Evolutionary conservation across 805 yeast genomes (phyloP).

Genomic region (Metschnikowia matae): DNA sequence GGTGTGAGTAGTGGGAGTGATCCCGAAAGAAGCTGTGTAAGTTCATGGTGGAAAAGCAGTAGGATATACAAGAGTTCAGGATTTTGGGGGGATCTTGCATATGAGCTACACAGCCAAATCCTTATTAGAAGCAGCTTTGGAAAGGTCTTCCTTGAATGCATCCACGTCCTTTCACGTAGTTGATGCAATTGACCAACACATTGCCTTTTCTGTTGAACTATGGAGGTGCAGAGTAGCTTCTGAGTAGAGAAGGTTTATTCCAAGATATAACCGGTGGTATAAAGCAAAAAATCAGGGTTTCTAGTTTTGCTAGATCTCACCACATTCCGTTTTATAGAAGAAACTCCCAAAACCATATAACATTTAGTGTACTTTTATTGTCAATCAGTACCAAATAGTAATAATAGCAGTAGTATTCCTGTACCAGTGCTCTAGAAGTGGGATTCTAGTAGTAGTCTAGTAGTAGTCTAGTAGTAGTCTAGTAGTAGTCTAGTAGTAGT

Average conservation of each 20-base stretch:
- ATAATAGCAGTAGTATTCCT: not conserved
- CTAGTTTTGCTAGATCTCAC: not conserved
- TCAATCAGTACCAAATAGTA: not conserved
- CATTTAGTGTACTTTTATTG: not conserved
- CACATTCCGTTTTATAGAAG: not conserved
- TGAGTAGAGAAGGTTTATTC: not conserved
- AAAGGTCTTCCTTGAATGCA: constrained; percentile 20
- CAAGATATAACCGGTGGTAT: not conserved
- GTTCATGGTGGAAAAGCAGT: constrained; percentile 30
- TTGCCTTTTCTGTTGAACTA: constrained; percentile 11
- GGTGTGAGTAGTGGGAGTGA: constrained; percentile 16
- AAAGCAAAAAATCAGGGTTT: not conserved
- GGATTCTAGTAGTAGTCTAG: not conserved
- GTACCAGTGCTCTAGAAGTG: too few relatives aligned
- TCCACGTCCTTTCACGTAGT: constrained; percentile 30
- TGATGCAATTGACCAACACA: constrained; percentile 17
- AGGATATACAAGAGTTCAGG: constrained; percentile 31
- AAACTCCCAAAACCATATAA: not conserved
- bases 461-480: too few relatives aligned
- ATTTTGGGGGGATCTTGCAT: constrained; percentile 17
- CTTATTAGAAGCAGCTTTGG: constrained; percentile 15
- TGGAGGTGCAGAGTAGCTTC: constrained; percentile 11
- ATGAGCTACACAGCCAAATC: constrained; percentile 25
- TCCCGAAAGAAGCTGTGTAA: constrained; percentile 27
- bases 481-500: too few relatives aligned